Conservation (phyloP, 2,329 filamentous ascomycete genomes). For the Talaromyces sp. region DNA sequence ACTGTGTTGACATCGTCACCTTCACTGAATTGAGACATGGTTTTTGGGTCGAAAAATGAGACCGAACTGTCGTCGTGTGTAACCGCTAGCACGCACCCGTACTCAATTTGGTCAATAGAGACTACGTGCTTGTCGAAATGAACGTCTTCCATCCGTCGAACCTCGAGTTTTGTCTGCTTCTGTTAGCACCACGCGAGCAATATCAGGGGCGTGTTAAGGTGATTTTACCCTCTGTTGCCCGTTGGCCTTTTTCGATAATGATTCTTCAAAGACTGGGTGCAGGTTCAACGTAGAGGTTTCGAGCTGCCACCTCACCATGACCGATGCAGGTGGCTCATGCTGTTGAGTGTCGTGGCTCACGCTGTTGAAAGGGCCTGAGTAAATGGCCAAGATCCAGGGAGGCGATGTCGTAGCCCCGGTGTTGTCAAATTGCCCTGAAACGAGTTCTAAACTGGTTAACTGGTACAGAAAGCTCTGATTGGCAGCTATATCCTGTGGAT, state of each 20-base stretch:
- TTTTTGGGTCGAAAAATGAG: slow-evolving; percentile 72
- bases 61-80: slow-evolving; percentile 75
- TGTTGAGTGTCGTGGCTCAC: slow-evolving; percentile 54
- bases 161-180: slow-evolving; percentile 44
- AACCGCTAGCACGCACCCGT: slow-evolving; percentile 68
- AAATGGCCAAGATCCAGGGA: slow-evolving; percentile 68
- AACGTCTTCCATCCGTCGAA: slow-evolving; percentile 66
- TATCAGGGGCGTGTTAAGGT: no score
- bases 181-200: neutral
- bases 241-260: slow-evolving; percentile 62
- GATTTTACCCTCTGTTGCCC: slow-evolving; percentile 36
- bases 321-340: slow-evolving; percentile 61
- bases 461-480: slow-evolving; percentile 47
- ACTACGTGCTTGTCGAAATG: slow-evolving; percentile 67
- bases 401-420: slow-evolving; percentile 52
- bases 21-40: slow-evolving; percentile 64
- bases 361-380: slow-evolving; percentile 57
- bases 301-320: slow-evolving; percentile 79
- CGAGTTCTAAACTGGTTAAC: slow-evolving; percentile 70
- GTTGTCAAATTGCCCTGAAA: slow-evolving; percentile 63
- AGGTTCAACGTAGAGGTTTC: slow-evolving; percentile 62
- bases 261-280: slow-evolving; percentile 73
- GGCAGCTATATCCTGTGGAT: slow-evolving; percentile 24
- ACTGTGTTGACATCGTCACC: slow-evolving; percentile 63
- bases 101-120: slow-evolving; percentile 63